phyloP scores from a whole-genome alignment of 495 filamentous ascomycete species.

The Amphirosellinia nigrospora region DNA sequence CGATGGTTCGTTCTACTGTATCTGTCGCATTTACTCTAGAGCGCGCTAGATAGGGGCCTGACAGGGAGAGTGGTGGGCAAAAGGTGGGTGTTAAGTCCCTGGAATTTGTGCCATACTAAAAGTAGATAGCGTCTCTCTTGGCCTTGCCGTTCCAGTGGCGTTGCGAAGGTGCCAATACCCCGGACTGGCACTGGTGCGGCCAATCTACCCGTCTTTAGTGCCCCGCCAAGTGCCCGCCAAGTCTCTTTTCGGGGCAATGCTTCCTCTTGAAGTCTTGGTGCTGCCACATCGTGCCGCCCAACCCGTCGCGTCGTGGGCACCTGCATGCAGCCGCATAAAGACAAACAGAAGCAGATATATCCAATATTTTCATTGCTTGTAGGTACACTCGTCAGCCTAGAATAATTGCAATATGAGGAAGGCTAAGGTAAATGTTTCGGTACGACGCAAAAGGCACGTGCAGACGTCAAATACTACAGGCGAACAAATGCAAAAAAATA shows the following conservation, averaged over 20 bases:
- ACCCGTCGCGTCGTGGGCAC: neutral
- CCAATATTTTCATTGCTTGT: neutral
- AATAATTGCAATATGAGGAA: neutral
- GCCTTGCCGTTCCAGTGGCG: neutral
- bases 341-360: neutral
- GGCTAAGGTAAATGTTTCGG: neutral
- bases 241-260: slow-evolving; percentile 7
- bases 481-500: neutral
- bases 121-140: neutral
- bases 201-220: neutral
- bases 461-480: neutral
- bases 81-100: neutral
- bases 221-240: slow-evolving; percentile 13
- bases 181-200: neutral
- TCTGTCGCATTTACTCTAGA: neutral
- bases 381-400: neutral
- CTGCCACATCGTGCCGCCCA: slow-evolving; percentile 5
- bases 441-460: neutral
- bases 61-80: no score
- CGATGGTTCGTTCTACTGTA: neutral
- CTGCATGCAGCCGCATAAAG: neutral
- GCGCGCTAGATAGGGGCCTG: neutral
- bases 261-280: neutral
- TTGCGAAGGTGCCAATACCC: slow-evolving; percentile 5
- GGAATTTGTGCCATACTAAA: neutral